Conservation (phyloP, 2,329 filamentous ascomycete genomes). For the Sporothrix humicola region DNA sequence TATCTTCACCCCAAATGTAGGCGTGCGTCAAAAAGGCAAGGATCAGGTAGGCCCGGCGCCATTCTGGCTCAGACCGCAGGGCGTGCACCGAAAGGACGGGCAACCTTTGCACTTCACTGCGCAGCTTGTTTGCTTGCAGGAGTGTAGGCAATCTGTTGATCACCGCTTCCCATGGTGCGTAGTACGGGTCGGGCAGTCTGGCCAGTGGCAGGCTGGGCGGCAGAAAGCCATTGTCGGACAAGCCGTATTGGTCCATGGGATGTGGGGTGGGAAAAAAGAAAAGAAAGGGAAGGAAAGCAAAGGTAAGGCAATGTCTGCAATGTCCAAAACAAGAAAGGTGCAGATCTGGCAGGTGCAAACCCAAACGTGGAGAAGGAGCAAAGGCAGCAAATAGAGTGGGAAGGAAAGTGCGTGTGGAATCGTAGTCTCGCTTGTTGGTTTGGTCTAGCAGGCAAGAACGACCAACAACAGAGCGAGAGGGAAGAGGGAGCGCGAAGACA, state of each 20-base stretch:
- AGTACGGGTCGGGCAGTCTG: slow-evolving; percentile 71
- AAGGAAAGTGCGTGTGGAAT: not conserved
- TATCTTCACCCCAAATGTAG: slow-evolving; percentile 87
- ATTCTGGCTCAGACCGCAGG: slow-evolving; percentile 71
- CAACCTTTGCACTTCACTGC: slow-evolving; percentile 67
- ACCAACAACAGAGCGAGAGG: not conserved
- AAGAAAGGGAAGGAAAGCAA: not conserved
- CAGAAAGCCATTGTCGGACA: slow-evolving; percentile 73
- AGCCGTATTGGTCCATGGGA: slow-evolving; percentile 39
- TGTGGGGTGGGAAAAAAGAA: not conserved
- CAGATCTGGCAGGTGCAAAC: not conserved
- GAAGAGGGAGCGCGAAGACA: slow-evolving; percentile 32
- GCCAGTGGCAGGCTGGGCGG: slow-evolving; percentile 71
- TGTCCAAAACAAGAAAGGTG: not conserved
- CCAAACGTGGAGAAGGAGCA: not conserved
- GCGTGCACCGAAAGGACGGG: slow-evolving; percentile 71
- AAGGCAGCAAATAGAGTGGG: not conserved
- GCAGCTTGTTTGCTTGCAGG: slow-evolving; percentile 68
- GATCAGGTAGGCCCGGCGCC: slow-evolving; percentile 80
- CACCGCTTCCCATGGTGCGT: slow-evolving; percentile 78
- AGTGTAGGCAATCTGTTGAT: slow-evolving; percentile 70
- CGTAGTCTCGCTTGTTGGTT: not conserved
- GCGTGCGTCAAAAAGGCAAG: slow-evolving; percentile 81
- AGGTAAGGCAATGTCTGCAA: not conserved
- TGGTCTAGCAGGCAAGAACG: not conserved